Percentiles rank a stretch among this genome's conserved stretches.
Conservation (phyloP, 257 asterid genomes). For the Anisodus acutangulus region DNA sequence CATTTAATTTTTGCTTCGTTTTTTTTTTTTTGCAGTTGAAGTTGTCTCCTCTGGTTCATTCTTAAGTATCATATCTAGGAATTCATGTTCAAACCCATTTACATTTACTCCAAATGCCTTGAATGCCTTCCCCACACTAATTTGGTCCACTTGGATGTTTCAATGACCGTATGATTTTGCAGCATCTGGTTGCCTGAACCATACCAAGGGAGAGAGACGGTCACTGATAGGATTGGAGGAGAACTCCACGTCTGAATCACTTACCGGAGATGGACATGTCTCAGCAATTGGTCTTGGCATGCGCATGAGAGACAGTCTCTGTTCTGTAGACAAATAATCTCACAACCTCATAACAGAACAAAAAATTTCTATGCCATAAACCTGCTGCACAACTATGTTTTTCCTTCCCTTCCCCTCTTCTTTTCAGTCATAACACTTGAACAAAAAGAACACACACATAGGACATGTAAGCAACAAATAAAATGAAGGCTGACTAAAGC, state of each 20-base stretch:
- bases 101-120: not conserved
- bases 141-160: not conserved
- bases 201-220: not conserved
- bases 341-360: not conserved
- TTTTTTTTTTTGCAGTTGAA: not conserved
- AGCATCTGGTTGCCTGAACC: not conserved
- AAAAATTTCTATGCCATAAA: not conserved
- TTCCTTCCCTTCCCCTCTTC: not conserved
- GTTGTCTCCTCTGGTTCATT: not conserved
- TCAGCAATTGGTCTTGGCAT: not conserved
- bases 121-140: not conserved
- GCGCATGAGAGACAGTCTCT: not conserved
- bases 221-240: not conserved
- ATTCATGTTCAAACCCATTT: not conserved
- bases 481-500: not conserved
- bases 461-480: conserved; percentile 1
- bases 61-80: not conserved
- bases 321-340: not conserved
- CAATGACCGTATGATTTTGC: not conserved
- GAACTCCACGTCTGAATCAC: not conserved
- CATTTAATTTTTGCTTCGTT: not conserved
- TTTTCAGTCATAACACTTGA: conserved; percentile 18
- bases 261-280: not conserved
- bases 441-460: not conserved
- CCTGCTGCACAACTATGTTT: not conserved